These are phyloP conservation scores for Russula vinacea DNA, from an alignment of 768 basidiomycete species.

Conservation along the genomic window DNA sequence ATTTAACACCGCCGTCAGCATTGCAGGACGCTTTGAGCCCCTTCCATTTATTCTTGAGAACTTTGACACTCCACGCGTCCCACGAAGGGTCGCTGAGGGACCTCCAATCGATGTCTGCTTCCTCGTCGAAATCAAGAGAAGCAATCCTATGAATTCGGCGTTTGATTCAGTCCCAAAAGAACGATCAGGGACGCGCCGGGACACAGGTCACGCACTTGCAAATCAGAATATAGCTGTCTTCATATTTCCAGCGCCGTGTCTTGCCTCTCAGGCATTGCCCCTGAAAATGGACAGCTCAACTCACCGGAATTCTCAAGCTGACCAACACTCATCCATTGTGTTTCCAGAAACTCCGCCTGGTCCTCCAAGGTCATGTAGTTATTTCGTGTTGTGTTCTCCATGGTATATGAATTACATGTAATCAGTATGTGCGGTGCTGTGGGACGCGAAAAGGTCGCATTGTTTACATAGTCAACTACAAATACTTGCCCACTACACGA, in stretches of 20 bases:
- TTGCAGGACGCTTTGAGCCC: not conserved
- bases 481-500: no score
- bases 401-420: no score
- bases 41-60: not conserved
- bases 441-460: no score
- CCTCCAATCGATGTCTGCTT: slow-evolving; percentile 4
- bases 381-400: no score
- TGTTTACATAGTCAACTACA: no score
- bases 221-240: not conserved
- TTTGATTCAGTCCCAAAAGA: not conserved
- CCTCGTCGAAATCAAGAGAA: not conserved
- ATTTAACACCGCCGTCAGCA: not conserved
- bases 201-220: not conserved
- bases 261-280: not conserved
- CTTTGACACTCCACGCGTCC: not conserved
- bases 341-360: not conserved
- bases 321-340: not conserved
- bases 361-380: no score
- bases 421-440: no score
- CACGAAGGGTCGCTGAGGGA: not conserved
- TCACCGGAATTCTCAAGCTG: not conserved
- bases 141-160: not conserved
- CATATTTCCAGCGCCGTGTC: not conserved
- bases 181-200: not conserved
- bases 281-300: not conserved